Base-by-base conservation (phyloP, 306 rosid species). In the Sesbania bispinosa region DNA sequence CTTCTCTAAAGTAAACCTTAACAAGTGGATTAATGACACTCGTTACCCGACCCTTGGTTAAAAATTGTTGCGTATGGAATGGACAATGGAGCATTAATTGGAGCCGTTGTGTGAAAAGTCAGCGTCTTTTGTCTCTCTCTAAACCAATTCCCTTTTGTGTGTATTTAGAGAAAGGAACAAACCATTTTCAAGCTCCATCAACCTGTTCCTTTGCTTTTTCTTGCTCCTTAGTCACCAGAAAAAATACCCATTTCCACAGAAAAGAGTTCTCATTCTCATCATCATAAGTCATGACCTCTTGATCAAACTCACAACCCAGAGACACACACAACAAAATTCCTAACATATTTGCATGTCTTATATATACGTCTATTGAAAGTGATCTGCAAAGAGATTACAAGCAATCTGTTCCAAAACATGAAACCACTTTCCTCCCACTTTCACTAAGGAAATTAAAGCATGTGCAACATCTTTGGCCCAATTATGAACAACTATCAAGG, bases 401-500 rank as follows among this genome's bases (percentile, higher is more conserved):
- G n/a, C n/a, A n/a, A n/a, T n/a, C n/a, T n/a, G n/a, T n/a, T 61
- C 48, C 42, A 48, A 59, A 69, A 60, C 67, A 74, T 74, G 77
- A 16, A n/a, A n/a, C n/a, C n/a, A n/a, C n/a, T 6, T n/a, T n/a
- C n/a, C n/a, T n/a, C n/a, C n/a, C n/a, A n/a, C n/a, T n/a, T n/a
- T n/a, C n/a, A 53, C 3, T 21, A 14, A 23, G 18, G 14, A 27
- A n/a, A n/a, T n/a, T n/a, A 57, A 74, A 77, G 58, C 61, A 88
- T 85, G 96, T 88, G 93, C 77, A 78, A 84, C 70, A 77, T 83
- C 67, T 76, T 78, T 32, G 15, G 58, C 27, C 64, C 71, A 43
- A 65, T 55, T 58, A 90, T 90, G 96, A 96, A 93, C 35, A 88
- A 84, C 78, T 84, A 72, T 26, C 96, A 85, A 84, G 98, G 96